Base-by-base conservation (phyloP, 495 filamentous ascomycete species). In the Endocarpon pusillum region DNA sequence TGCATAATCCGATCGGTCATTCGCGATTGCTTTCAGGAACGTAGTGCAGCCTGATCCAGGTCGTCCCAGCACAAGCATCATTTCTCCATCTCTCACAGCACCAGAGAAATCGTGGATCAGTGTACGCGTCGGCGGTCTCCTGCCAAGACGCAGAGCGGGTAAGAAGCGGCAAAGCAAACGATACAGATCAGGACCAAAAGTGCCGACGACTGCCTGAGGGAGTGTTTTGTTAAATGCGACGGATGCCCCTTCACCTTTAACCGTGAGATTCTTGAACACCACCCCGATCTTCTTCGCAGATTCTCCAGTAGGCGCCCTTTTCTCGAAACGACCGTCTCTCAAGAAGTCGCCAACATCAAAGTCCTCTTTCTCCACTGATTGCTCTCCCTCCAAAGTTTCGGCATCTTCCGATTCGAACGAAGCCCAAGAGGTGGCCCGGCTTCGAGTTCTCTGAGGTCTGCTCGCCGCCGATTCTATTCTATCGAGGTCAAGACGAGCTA, bases 271-370 rank as follows among this genome's bases (percentile, higher is more conserved):
- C 57, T 78, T 80, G 55, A 81, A 93, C 1, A 85, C 63, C 1
- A 94, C 78, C 3, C 85, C 85, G 15, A 92, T 69, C 44, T 79
- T 82, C 59, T 91, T 92, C 24, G 75, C 69, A 0, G 81, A 81
- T 19, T 66, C 67, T 4, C 70, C 71, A 25, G 49, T 49, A 9
- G 75, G 73, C 2, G 68, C 70, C 11, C 80, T 68, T 45, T 78
- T 82, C 54, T 86, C 82, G 38, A 91, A 75, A 40, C 80, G 78
- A 11, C 82, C 82, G 28, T 83, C 75, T 7, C 72, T 65, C 52
- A 91, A 66, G 48, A 91, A 91, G 26, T 71, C 57, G 19, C 67
- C 72, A 1, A 91, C 54, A 35, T 81, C 67, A 43, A 91, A 86
- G 4, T 66, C 71, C 1, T 66, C 64, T 10, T 67, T 66, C 11